Evolutionary conservation across 192 early-diverging fungal species (phyloP).

Genomic region (Backusella tuberculispora): DNA sequence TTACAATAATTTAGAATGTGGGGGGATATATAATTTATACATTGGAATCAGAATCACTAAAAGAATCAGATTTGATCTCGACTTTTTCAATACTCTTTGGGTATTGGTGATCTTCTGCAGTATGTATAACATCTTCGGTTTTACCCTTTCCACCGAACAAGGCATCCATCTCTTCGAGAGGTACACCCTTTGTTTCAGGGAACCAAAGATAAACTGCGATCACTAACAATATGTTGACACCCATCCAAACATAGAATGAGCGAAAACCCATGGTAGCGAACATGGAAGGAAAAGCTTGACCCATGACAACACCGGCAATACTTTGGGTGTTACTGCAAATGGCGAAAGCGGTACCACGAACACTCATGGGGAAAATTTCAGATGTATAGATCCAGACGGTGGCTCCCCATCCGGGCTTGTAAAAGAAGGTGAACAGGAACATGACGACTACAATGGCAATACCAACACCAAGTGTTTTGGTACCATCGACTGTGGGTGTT

Average conservation of each 20-base stretch:
- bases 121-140: background rate
- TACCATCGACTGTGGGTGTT: conserved; percentile 23
- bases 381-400: conserved; percentile 63
- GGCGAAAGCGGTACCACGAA: conserved; percentile 58
- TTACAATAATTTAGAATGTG: background rate
- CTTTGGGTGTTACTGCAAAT: conserved; percentile 63
- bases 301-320: conserved; percentile 54
- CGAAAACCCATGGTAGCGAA: conserved; percentile 31
- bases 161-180: conserved; percentile 64
- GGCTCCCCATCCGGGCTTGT: conserved; percentile 66
- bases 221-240: conserved; percentile 44
- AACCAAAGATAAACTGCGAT: conserved; percentile 33
- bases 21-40: conserved; percentile 1
- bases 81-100: background rate
- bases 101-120: background rate
- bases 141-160: conserved; percentile 40
- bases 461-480: conserved; percentile 21
- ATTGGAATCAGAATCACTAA: conserved; percentile 1
- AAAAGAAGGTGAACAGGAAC: conserved; percentile 55
- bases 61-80: background rate
- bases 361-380: conserved; percentile 67
- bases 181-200: conserved; percentile 57
- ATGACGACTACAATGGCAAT: conserved; percentile 33
- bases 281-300: conserved; percentile 49
- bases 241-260: conserved; percentile 34